Evolutionary conservation across 2,329 filamentous ascomycete species (phyloP), one percentile per base, ranked within the genome.

Genomic region (Aspergillus spinulosporus): DNA sequence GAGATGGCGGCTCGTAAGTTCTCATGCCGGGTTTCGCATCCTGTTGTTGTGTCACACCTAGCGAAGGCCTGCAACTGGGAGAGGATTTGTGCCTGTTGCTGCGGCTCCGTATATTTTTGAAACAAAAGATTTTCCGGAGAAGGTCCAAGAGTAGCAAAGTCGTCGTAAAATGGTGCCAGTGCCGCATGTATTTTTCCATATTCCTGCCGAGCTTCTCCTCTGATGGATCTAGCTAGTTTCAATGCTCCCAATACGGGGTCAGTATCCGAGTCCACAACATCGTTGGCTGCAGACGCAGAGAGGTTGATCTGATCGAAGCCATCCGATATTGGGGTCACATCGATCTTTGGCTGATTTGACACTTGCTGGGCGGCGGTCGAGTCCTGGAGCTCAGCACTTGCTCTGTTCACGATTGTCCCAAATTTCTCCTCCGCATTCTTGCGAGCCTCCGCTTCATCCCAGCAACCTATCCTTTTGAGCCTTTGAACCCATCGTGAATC

Each of bases 161-260:
- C 91, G 62, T 85, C 84, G 74, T 97, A 99, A 65, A 95, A 93
- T 0, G 92, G 92, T 8, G 87, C 89, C 63, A 99, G 75, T 3
- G 90, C 89, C n/a, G 87, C 88, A 73, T 97, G 95, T 11, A 97
- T 81, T 71, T 88, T 95, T n/a, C 89, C 93, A 70, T 92, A 99
- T 72, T 97, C 92, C 65, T 94, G 86, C 59, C 92, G 84, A 44
- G 94, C 94, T 65, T 87, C 84, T 3, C 93, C 94, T 42, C 94
- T 83, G 49, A 95, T 84, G 47, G 93, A 97, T 66, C 82, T 85
- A 31, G 87, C 88, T 31, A 82, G 82, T 55, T 85, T 82, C 56
- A 97, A 78, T 0, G 92, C 84, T 32, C 82, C 82, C 49, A 97
- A 74, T 28, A 91, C 81, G 2, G 83, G 81, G 12, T 83, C 81